Base-by-base conservation (phyloP, 805 yeast species). In the Candida gorgasii region DNA sequence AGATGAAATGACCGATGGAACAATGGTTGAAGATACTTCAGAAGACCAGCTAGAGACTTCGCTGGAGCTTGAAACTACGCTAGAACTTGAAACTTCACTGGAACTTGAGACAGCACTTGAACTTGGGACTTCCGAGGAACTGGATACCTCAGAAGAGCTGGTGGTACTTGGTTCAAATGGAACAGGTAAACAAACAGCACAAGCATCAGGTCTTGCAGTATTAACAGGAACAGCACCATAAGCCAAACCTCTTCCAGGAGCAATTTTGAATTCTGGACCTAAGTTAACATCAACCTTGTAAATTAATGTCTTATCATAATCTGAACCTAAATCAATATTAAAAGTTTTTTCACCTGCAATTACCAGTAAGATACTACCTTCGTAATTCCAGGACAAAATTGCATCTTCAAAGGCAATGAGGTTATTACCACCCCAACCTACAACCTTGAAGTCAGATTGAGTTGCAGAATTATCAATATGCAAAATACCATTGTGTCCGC, bases 351-450 rank as follows among this genome's bases (percentile, higher is more conserved):
- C 20, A 9, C 8, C 39, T 7, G 14, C 3, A 8, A 29, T 24
- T n/a, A 20, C 40, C 36, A 13, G 31, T 13, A 16, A 39, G 13
- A 23, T 35, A 43, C 30, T 16, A 28, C 27, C 39, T 12, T 22
- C 11, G 16, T 18, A 45, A 6, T 30, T 8, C 11, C 19, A 35
- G 17, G 39, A 20, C 7, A 8, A 12, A 18, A 49, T 39, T 8
- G 39, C 16, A 19, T 17, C 28, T 39, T 36, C 42, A 28, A 51
- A 32, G 12, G 57, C 61, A 40, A 57, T 49, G 7, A 44, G 22
- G 39, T 58, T 58, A n/a, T 58, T 55, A 40, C 46, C 45, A 34
- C 62, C 62, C 38, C 42, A 58, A 3, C 59, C 60, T 14, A 46
- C 46, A 22, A 58, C 54, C 1, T 39, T 45, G 39, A 42, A 59